A percentile compares a stretch with the other conserved stretches of the same genome.
Conservation (phyloP, 495 filamentous ascomycete species). For the Annulohypoxylon nitens region DNA sequence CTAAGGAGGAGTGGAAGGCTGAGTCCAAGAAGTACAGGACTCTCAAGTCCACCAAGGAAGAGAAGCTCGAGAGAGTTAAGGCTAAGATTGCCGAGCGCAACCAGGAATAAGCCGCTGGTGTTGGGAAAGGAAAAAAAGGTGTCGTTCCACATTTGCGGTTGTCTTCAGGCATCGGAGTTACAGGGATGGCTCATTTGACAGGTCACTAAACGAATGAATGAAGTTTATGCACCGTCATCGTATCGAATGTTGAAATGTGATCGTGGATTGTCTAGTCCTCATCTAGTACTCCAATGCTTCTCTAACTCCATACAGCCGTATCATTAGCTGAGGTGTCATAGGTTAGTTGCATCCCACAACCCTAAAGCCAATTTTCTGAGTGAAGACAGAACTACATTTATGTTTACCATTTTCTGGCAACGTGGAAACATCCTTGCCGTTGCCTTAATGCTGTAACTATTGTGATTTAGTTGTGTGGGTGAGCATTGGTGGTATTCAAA, state of each 20-base stretch:
- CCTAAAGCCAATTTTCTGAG: too few relatives aligned
- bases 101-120: conserved; percentile 53
- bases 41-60: conserved; percentile 79
- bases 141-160: conserved; percentile 49
- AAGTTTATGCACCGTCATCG: conserved; percentile 52
- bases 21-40: conserved; percentile 91
- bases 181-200: conserved; percentile 51
- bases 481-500: background rate
- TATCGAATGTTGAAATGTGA: conserved; percentile 33
- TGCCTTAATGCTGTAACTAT: too few relatives aligned
- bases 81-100: conserved; percentile 85
- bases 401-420: too few relatives aligned
- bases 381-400: too few relatives aligned
- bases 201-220: conserved; percentile 52
- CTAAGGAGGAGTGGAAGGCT: conserved; percentile 95
- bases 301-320: background rate
- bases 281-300: background rate
- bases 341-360: too few relatives aligned
- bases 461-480: too few relatives aligned
- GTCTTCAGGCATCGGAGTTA: conserved; percentile 54
- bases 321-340: background rate
- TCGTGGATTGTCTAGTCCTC: conserved; percentile 9
- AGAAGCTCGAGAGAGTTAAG: conserved; percentile 85
- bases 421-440: too few relatives aligned
- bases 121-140: conserved; percentile 44